A percentile compares a stretch with the other conserved stretches of the same genome.
phyloP scores from a whole-genome alignment of 1,139 yeast genomes.

The Hyphopichia fennica region DNA sequence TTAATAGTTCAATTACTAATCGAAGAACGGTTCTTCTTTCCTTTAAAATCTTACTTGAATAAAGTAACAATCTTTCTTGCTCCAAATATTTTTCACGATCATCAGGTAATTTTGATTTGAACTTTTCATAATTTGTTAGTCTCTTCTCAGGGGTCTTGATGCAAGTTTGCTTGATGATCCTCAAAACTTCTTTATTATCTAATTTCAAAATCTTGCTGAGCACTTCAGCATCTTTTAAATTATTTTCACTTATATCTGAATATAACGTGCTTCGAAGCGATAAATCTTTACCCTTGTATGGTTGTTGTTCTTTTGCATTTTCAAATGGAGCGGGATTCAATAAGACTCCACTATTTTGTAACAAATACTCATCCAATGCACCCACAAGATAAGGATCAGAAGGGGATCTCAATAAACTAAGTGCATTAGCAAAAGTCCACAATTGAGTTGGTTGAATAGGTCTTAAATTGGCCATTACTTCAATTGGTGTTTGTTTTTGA shows the following conservation, averaged over 20 bases:
- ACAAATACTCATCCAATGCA: slow-evolving; percentile 47
- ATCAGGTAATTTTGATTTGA: slow-evolving; percentile 36
- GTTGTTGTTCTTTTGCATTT: slow-evolving; percentile 5
- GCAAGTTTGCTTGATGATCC: slow-evolving; percentile 45
- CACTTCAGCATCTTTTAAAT: slow-evolving; percentile 39
- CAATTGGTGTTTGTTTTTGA: not conserved
- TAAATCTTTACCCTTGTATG: slow-evolving; percentile 23
- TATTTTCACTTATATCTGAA: slow-evolving; percentile 29
- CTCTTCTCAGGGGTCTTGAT: slow-evolving; percentile 36
- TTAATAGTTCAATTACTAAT: slow-evolving; percentile 38
- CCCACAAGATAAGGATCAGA: slow-evolving; percentile 35
- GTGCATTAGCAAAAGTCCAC: slow-evolving; percentile 48
- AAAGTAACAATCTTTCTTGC: slow-evolving; percentile 27
- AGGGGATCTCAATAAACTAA: slow-evolving; percentile 30
- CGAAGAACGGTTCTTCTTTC: slow-evolving; percentile 49
- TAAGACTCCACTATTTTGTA: slow-evolving; percentile 31
- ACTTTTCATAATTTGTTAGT: slow-evolving; percentile 18
- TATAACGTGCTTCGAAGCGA: slow-evolving; percentile 42
- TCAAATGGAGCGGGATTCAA: slow-evolving; percentile 38
- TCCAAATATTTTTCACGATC: slow-evolving; percentile 32
- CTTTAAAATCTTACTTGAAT: slow-evolving; percentile 36
- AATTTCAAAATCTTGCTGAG: slow-evolving; percentile 34
- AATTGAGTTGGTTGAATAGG: slow-evolving; percentile 39
- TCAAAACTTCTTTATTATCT: slow-evolving; percentile 42
- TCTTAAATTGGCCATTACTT: slow-evolving; percentile 15